Evolutionary conservation across 2,329 filamentous ascomycete species (phyloP), one percentile per base, ranked within the genome.

Genomic region (Talaromyces rugulosus): DNA sequence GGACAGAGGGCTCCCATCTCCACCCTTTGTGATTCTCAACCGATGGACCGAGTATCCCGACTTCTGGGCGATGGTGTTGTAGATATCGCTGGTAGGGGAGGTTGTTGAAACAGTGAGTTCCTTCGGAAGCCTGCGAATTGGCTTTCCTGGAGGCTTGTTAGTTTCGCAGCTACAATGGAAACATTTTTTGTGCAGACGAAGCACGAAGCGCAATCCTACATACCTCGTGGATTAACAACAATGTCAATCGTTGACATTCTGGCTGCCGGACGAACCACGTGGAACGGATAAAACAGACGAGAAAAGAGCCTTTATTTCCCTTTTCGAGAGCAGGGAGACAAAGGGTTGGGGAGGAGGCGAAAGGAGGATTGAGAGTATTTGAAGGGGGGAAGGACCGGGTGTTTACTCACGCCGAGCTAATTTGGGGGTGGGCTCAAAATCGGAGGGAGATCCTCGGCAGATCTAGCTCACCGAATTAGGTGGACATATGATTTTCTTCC

Each of bases 21-120:
- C 85, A 64, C 82, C 85, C 70, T 87, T 88, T 52, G 87, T 89
- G 66, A 89, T 80, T 62, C 86, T 81, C 63, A 89, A 72, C 30
- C 86, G 84, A 69, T 89, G 82, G 50, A 85, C 74, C 4, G 84
- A 83, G 69, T 82, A 81, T 12, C 80, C 79, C 36, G 85, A 81
- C 60, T 80, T 77, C 59, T 77, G 74, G 33, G 86, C 83, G 57
- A 89, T 78, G 59, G 80, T 77, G 58, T 78, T 74, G 73, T 89
- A 88, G 59, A 89, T 79, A 63, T 87, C 81, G 57, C 81, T 76
- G 27, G 80, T 78, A 36, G 81, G 79, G 60, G 81, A 82, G 69
- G 82, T 77, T 58, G 81, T 72, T 60, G 79, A 74, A 62, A 87
- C 76, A 59, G 77, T 80, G 64, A 85, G 76, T 58, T 83, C 79